Conservation (phyloP, 108 stramenopile genomes). For the Nitzschia sp. region DNA sequence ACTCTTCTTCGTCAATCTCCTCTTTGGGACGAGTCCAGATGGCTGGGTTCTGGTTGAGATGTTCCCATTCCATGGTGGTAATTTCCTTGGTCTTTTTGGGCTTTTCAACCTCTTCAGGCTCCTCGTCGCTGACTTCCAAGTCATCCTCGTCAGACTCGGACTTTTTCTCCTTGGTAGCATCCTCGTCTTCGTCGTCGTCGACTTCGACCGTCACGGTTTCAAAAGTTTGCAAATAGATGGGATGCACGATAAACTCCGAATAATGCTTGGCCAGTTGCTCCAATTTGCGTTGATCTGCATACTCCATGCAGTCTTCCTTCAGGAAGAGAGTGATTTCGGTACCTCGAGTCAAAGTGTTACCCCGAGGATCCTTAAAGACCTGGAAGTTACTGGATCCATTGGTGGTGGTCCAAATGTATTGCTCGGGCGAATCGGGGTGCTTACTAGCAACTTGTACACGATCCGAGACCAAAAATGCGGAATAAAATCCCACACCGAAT, state of each 20-base stretch:
- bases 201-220: slow-evolving; percentile 76
- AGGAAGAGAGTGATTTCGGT: slow-evolving; percentile 99
- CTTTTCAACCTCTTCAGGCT: slow-evolving; percentile 56
- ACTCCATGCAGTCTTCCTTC: slow-evolving; percentile 95
- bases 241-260: slow-evolving; percentile 99
- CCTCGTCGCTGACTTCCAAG: slow-evolving; percentile 61
- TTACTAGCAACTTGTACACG: slow-evolving; percentile 94
- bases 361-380: slow-evolving; percentile 93
- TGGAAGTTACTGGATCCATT: slow-evolving; percentile 91
- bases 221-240: slow-evolving; percentile 89
- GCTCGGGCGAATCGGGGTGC: slow-evolving; percentile 82
- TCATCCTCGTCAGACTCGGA: slow-evolving; percentile 66
- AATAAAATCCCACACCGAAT: slow-evolving; percentile 99
- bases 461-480: slow-evolving; percentile 94
- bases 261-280: slow-evolving; percentile 91
- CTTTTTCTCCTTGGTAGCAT: slow-evolving; percentile 43
- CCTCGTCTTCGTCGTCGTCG: slow-evolving; percentile 82
- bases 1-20: slow-evolving; percentile 97
- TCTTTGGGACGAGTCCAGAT: slow-evolving; percentile 98
- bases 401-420: slow-evolving; percentile 96
- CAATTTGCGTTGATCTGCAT: slow-evolving; percentile 76
- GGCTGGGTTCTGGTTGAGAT: slow-evolving; percentile 92
- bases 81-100: slow-evolving; percentile 87
- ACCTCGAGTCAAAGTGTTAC: slow-evolving; percentile 96
- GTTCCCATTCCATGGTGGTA: slow-evolving; percentile 89